These are phyloP conservation scores for Metarhizium guizhouense DNA, from an alignment of 2,329 filamentous ascomycete genomes.

Conservation along the genomic window DNA sequence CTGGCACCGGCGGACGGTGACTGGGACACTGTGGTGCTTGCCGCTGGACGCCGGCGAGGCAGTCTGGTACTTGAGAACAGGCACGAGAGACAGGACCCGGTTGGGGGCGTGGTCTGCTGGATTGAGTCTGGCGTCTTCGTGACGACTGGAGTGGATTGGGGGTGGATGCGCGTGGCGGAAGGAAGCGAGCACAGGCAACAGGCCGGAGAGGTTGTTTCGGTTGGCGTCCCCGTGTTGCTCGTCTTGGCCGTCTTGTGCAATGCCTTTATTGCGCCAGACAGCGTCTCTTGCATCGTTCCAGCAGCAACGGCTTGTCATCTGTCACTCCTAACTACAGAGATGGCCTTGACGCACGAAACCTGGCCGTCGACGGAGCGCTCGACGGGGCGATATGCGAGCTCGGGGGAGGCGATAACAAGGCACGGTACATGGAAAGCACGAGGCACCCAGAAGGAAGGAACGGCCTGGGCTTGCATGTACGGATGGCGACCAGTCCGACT, in stretches of 20 bases:
- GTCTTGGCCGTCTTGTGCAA: background rate
- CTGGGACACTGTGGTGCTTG: no score
- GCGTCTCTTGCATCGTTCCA: no score
- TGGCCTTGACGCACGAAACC: no score
- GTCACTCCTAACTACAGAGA: background rate
- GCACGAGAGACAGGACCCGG: background rate
- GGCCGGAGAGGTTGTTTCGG: background rate
- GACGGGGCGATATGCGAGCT: background rate
- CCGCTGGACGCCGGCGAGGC: no score
- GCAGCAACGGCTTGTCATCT: background rate
- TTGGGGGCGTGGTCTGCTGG: constrained; percentile 31
- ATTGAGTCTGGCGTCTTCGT: constrained; percentile 26
- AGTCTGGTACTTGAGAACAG: no score
- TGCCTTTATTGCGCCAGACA: background rate
- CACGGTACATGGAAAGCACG: background rate
- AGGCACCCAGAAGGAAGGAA: background rate
- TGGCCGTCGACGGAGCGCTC: no score
- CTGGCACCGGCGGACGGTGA: no score
- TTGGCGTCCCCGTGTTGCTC: background rate
- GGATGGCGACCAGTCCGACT: background rate
- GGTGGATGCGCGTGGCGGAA: constrained; percentile 21
- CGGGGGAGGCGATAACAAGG: background rate
- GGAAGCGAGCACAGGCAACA: constrained; percentile 29
- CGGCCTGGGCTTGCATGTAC: constrained; percentile 1
- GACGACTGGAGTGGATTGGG: constrained; percentile 9